Percentiles rank a stretch among this genome's conserved stretches.
Evolutionary conservation across 106 monocot genomes (phyloP).

Genomic region (Apostasia ramifera): DNA sequence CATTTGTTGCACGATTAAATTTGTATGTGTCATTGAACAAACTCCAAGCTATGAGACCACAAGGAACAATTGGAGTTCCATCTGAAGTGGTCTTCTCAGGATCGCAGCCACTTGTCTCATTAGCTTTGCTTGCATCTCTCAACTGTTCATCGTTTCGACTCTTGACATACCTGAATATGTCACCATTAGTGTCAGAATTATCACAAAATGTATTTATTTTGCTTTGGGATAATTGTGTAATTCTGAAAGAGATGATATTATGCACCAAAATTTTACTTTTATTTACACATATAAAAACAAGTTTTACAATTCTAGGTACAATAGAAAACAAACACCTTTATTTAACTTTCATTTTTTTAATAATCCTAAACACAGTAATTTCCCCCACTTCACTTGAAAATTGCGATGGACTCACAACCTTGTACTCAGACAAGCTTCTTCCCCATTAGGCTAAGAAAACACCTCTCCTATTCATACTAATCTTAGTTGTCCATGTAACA

Average conservation of each 20-base stretch:
- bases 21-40: slow-evolving; percentile 92
- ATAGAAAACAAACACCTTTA: no score
- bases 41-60: slow-evolving; percentile 98
- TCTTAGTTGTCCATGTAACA: no score
- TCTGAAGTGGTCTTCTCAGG: slow-evolving; percentile 49
- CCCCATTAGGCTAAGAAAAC: no score
- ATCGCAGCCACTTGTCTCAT: slow-evolving; percentile 61
- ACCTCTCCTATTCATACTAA: no score
- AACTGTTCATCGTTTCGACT: slow-evolving; percentile 86
- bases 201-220: neutral
- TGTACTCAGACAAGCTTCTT: no score
- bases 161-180: slow-evolving; percentile 81
- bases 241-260: neutral
- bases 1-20: slow-evolving; percentile 23
- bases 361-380: no score
- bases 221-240: neutral
- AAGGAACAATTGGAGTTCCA: slow-evolving; percentile 70
- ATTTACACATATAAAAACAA: no score
- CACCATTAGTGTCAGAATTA: neutral
- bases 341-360: no score
- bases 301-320: no score
- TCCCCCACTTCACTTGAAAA: no score
- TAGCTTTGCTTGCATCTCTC: slow-evolving; percentile 29
- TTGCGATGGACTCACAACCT: no score
- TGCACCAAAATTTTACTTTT: neutral